Base-by-base conservation (phyloP, 495 filamentous ascomycete species). In the Evernia prunastri region DNA sequence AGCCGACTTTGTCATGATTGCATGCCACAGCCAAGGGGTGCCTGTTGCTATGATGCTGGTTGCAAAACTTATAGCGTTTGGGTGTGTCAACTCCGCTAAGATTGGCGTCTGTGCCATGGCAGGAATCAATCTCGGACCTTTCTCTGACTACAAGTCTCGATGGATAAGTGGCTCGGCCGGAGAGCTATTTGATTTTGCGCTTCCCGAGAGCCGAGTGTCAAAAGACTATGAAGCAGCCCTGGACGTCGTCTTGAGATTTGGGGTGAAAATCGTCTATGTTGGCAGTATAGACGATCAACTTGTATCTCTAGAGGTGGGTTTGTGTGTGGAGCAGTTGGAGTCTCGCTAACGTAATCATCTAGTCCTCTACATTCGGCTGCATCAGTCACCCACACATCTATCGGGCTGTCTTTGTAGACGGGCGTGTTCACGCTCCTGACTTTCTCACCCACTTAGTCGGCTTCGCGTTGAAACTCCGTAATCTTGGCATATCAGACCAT, bases 201-300 rank as follows among this genome's bases (percentile, higher is more conserved):
- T 87, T 56, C 84, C 87, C 0, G 82, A 89, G 56, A 95, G 89
- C 70, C 79, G 82, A 63, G 89, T 96, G 18, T 93, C 90, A 17
- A 87, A 89, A 70, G 82, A 88, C 69, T 95, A 96, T 64, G 85
- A 88, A 66, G 79, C 86, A 51, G 85, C 90, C 1, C 75, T 97
- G 15, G 84, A 87, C 68, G 80, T 81, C 11, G 85, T 85, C 35
- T 78, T 98, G 23, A 79, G 79, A 47, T 89, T 89, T 72, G 91
- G 92, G 25, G 89, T 90, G 18, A 86, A 90, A 45, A 83, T 97
- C 58, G 86, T 90, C 4, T 92, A 89, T 73, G 78, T 94, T 67
- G 93, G 93, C 40, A 96, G 91, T 72, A 94, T 97, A 60, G 94
- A 98, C 72, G 94, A 98, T 75, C 94, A 98, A 74, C 79, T 98